Evolutionary conservation across 192 early-diverging fungal species (phyloP).

Genomic region (Coemansia asiatica): DNA sequence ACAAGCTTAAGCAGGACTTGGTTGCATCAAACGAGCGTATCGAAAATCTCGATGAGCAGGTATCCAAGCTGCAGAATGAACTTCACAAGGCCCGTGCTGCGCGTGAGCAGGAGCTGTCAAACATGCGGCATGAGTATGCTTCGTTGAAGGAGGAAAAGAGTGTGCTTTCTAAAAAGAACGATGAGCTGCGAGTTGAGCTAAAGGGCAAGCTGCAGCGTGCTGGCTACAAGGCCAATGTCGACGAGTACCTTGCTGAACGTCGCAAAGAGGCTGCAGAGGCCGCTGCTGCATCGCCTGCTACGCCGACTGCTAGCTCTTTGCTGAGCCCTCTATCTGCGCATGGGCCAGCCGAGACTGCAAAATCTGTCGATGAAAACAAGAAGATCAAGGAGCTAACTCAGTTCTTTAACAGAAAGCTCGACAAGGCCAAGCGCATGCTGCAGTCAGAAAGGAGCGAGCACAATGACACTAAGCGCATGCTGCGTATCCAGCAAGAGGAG

Average conservation of each 20-base stretch:
- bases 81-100: constrained; percentile 57
- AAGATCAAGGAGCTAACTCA: constrained; percentile 36
- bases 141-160: constrained; percentile 64
- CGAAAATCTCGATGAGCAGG: constrained; percentile 59
- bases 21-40: constrained; percentile 57
- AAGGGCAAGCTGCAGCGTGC: constrained; percentile 55
- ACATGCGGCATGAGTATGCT: constrained; percentile 57
- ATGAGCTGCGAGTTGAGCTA: constrained; percentile 61
- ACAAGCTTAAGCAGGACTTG: constrained; percentile 58
- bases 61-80: constrained; percentile 19
- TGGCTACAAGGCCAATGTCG: constrained; percentile 49
- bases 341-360: background rate
- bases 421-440: constrained; percentile 41
- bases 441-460: constrained; percentile 24
- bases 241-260: constrained; percentile 49
- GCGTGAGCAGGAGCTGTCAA: constrained; percentile 64
- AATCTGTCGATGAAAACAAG: constrained; percentile 26
- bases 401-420: constrained; percentile 46
- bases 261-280: constrained; percentile 8
- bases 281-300: background rate
- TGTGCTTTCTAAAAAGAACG: constrained; percentile 57
- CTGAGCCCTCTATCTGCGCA: background rate
- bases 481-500: constrained; percentile 41
- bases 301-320: background rate
- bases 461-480: constrained; percentile 28